Percentiles rank a stretch among this genome's conserved stretches.
These are phyloP conservation scores for Alternaria alternata DNA, from an alignment of 2,329 filamentous ascomycete genomes.

Conservation along the genomic window DNA sequence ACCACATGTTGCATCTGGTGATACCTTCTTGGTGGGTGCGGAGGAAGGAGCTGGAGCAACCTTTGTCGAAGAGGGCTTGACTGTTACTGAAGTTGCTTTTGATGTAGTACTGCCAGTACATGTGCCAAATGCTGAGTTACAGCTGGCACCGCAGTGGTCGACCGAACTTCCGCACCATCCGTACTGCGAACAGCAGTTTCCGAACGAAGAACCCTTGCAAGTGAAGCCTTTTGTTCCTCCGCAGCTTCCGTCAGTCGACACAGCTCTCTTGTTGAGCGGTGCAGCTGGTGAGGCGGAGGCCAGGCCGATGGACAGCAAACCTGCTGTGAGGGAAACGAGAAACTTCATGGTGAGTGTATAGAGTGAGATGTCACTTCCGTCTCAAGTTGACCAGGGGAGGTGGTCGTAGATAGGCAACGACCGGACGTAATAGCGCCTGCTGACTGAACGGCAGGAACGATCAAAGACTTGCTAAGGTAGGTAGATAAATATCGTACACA, in stretches of 20 bases:
- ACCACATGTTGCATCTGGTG: slow-evolving; percentile 29
- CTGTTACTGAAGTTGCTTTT: slow-evolving; percentile 5
- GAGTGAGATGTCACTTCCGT: background rate
- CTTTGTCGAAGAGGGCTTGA: slow-evolving; percentile 15
- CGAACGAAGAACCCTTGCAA: slow-evolving; percentile 54
- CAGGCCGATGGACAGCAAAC: slow-evolving; percentile 29
- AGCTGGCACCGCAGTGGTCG: slow-evolving; percentile 38
- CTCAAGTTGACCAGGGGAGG: background rate
- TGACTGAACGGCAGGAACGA: background rate
- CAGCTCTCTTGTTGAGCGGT: slow-evolving; percentile 30
- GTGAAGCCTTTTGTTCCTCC: slow-evolving; percentile 53
- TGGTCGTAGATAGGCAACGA: background rate
- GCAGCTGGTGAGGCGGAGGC: slow-evolving; percentile 21
- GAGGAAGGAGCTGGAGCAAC: slow-evolving; percentile 27
- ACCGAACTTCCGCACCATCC: slow-evolving; percentile 49
- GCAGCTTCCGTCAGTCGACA: slow-evolving; percentile 54
- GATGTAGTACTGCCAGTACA: slow-evolving; percentile 25
- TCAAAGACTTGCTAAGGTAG: background rate
- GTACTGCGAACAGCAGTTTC: slow-evolving; percentile 55
- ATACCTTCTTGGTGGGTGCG: slow-evolving; percentile 40
- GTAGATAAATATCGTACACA: background rate
- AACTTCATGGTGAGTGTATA: slow-evolving; percentile 25
- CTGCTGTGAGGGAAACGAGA: slow-evolving; percentile 26
- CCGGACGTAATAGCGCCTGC: background rate
- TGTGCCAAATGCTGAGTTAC: slow-evolving; percentile 34